A percentile compares a stretch with the other conserved stretches of the same genome.
Evolutionary conservation across 1,284 basidiomycete genomes (phyloP).

Genomic region (Macrocybe sp.): DNA sequence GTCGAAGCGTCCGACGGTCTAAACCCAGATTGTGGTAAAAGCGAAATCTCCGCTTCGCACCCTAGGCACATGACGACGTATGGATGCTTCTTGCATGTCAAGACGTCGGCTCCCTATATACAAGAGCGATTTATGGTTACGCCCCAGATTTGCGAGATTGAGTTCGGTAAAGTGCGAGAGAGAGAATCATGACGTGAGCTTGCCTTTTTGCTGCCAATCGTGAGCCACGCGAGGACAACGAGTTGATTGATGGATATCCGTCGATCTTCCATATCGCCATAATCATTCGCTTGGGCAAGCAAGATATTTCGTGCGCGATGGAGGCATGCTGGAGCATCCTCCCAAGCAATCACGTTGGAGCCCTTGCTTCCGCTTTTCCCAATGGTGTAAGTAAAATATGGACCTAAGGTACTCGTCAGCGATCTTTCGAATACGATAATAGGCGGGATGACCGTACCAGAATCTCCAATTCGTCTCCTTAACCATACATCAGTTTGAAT

Average conservation of each 20-base stretch:
- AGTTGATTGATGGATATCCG: too few species aligned
- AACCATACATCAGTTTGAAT: slow-evolving; percentile 34
- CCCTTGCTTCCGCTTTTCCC: neutral
- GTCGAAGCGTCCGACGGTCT: neutral
- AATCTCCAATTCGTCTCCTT: slow-evolving; percentile 19
- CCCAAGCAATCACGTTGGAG: neutral
- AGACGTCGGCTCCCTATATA: neutral
- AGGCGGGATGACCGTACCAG: slow-evolving; percentile 16
- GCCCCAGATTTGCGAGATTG: neutral
- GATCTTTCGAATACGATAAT: neutral
- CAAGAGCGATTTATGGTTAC: too few species aligned
- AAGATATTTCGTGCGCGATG: neutral
- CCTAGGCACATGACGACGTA: neutral
- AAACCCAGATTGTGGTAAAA: neutral
- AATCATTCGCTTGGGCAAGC: neutral
- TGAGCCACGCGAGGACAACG: too few species aligned
- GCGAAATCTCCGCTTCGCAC: neutral
- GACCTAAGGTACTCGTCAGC: slow-evolving; percentile 3
- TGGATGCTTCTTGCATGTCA: neutral
- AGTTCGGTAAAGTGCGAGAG: neutral
- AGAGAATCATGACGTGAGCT: neutral
- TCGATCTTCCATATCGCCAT: neutral
- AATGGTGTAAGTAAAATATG: slow-evolving; percentile 10
- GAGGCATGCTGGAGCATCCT: neutral
- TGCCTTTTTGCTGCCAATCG: neutral